Conservation (phyloP, 768 basidiomycete species). For the Kwoniella botswanensis region DNA sequence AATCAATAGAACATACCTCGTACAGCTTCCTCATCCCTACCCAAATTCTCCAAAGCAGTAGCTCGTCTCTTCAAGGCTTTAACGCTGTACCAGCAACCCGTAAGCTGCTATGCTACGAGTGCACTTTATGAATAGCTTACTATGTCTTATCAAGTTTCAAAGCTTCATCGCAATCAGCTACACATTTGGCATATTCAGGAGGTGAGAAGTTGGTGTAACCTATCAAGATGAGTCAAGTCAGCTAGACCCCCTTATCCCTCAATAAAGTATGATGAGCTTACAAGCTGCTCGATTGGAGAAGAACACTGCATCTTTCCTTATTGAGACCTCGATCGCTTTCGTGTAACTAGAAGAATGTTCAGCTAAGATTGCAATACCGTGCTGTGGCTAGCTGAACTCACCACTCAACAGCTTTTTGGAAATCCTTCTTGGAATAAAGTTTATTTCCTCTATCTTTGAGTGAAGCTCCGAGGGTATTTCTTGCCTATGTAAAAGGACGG, state of each 20-base stretch:
- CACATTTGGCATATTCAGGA: slow-evolving; percentile 78
- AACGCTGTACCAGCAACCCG: slow-evolving; percentile 59
- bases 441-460: slow-evolving; percentile 62
- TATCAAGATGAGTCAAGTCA: slow-evolving; percentile 50
- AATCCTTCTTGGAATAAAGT: slow-evolving; percentile 60
- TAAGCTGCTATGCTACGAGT: background rate
- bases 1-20: slow-evolving; percentile 73
- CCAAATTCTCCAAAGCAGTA: slow-evolving; percentile 77
- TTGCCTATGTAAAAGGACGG: slow-evolving; percentile 20
- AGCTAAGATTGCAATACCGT: slow-evolving; percentile 16
- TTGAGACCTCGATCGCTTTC: slow-evolving; percentile 61
- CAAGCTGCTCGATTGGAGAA: slow-evolving; percentile 98
- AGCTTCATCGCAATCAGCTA: slow-evolving; percentile 87
- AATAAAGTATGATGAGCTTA: slow-evolving; percentile 57
- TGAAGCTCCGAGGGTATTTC: slow-evolving; percentile 64
- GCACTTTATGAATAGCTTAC: slow-evolving; percentile 28
- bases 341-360: slow-evolving; percentile 56
- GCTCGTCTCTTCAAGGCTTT: slow-evolving; percentile 84
- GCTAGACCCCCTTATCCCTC: slow-evolving; percentile 18
- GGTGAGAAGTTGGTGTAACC: slow-evolving; percentile 91
- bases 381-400: slow-evolving; percentile 14
- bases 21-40: slow-evolving; percentile 74
- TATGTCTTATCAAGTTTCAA: slow-evolving; percentile 81
- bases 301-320: slow-evolving; percentile 80
- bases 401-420: slow-evolving; percentile 58